A percentile compares a stretch with the other conserved stretches of the same genome.
Evolutionary conservation across 2,329 filamentous ascomycete species (phyloP).

Genomic region (Teratosphaeria nubilosa): DNA sequence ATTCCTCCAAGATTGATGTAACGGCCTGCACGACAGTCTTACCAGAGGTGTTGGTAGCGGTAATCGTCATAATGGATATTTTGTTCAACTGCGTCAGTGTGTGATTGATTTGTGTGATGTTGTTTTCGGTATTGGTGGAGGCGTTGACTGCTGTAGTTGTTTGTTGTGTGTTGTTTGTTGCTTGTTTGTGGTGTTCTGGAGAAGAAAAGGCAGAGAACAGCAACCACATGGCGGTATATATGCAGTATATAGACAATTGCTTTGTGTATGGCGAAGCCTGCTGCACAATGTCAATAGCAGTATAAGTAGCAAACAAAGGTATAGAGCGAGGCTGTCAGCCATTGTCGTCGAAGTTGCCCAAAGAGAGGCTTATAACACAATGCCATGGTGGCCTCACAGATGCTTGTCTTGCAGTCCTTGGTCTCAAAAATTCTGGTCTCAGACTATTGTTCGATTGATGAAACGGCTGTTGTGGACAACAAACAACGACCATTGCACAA

Average conservation of each 20-base stretch:
- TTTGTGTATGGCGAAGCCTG: neutral
- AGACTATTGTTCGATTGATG: too few species aligned
- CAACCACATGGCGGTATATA: neutral
- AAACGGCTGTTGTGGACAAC: too few species aligned
- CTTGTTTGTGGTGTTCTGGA: neutral
- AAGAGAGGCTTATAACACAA: neutral
- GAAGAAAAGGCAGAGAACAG: neutral
- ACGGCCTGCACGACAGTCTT: neutral
- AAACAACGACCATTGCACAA: neutral
- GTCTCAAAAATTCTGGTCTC: neutral
- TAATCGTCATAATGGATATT: neutral
- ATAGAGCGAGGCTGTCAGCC: neutral
- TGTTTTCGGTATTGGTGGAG: too few species aligned
- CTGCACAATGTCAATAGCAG: neutral
- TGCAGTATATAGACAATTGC: neutral
- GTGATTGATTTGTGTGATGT: neutral
- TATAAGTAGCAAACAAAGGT: neutral
- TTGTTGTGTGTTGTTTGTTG: too few species aligned
- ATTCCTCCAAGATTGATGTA: neutral
- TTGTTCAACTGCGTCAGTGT: neutral
- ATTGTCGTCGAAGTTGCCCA: neutral
- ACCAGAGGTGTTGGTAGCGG: neutral
- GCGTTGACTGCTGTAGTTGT: too few species aligned
- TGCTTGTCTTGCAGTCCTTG: neutral
- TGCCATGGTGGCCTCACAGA: neutral